These are phyloP conservation scores for Pseudogymnoascus sp. DNA, from an alignment of 2,329 filamentous ascomycete genomes.

Conservation along the genomic window DNA sequence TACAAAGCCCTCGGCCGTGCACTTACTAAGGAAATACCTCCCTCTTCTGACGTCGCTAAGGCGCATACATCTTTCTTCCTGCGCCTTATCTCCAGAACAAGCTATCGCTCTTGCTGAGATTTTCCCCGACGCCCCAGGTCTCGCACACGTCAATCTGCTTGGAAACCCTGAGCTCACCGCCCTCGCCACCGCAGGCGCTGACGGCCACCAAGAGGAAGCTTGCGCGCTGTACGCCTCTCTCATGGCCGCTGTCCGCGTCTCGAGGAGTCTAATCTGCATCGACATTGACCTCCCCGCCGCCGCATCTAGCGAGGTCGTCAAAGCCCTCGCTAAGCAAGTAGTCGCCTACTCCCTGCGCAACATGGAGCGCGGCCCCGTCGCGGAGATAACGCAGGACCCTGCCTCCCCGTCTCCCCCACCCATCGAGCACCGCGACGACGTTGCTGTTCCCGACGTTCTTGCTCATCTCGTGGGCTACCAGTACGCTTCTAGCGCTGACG, in stretches of 20 bases:
- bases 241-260: constrained; percentile 78
- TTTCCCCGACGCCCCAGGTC: constrained; percentile 68
- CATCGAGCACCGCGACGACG: constrained; percentile 39
- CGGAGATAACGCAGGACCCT: constrained; percentile 58
- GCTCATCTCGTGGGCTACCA: constrained; percentile 73
- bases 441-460: constrained; percentile 72
- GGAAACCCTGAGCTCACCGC: constrained; percentile 68
- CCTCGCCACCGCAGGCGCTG: constrained; percentile 67
- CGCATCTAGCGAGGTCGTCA: constrained; percentile 82
- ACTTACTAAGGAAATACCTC: constrained; percentile 67
- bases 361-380: constrained; percentile 69
- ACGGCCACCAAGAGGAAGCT: constrained; percentile 81
- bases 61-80: constrained; percentile 78
- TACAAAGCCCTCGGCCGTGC: constrained; percentile 63
- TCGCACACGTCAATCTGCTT: constrained; percentile 81
- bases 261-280: constrained; percentile 74
- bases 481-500: constrained; percentile 29
- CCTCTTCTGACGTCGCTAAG: constrained; percentile 72
- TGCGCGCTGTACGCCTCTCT: constrained; percentile 89
- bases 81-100: constrained; percentile 76
- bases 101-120: constrained; percentile 87
- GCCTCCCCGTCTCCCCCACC: constrained; percentile 55
- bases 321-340: constrained; percentile 87
- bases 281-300: constrained; percentile 82
- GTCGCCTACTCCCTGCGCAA: constrained; percentile 90